A percentile compares a stretch with the other conserved stretches of the same genome.
These are phyloP conservation scores for Leccinum pellstonianum DNA, from an alignment of 768 basidiomycete species.

Conservation along the genomic window DNA sequence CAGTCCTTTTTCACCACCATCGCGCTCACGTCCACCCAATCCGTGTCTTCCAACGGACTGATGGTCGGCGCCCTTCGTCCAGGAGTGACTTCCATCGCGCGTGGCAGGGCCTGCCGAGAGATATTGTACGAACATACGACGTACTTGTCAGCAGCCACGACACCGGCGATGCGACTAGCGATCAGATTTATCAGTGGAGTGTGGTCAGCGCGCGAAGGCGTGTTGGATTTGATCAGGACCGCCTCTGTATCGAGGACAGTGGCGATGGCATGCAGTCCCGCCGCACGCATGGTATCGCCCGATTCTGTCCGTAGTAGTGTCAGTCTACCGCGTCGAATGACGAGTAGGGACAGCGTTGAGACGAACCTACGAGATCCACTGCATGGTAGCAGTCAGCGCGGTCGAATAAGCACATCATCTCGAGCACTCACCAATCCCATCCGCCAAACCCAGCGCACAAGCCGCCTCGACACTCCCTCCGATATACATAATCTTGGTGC, in stretches of 20 bases:
- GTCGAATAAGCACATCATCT: background rate
- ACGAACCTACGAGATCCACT: conserved; percentile 93
- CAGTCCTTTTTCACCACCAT: conserved; percentile 86
- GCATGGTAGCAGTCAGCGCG: conserved; percentile 1
- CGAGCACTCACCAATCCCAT: conserved; percentile 79
- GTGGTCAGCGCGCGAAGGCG: conserved; percentile 60
- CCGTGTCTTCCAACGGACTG: conserved; percentile 73
- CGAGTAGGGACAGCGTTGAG: conserved; percentile 26
- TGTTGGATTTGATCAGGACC: conserved; percentile 82
- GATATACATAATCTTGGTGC: conserved; percentile 90
- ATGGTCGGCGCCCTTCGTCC: conserved; percentile 90
- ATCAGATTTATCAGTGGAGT: conserved; percentile 72
- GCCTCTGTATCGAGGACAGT: conserved; percentile 87
- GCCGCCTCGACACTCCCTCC: conserved; percentile 99
- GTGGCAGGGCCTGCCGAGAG: conserved; percentile 55
- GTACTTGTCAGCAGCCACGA: conserved; percentile 83
- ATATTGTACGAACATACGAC: conserved; percentile 94
- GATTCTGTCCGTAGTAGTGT: conserved; percentile 61
- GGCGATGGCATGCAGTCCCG: conserved; percentile 89
- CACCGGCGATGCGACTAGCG: conserved; percentile 86
- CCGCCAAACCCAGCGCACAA: conserved; percentile 92
- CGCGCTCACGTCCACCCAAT: conserved; percentile 88
- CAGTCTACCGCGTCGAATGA: background rate
- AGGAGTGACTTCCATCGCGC: conserved; percentile 74
- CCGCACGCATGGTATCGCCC: conserved; percentile 99